Conservation (phyloP, 2,329 filamentous ascomycete genomes). For the Colletotrichum coccodes region DNA sequence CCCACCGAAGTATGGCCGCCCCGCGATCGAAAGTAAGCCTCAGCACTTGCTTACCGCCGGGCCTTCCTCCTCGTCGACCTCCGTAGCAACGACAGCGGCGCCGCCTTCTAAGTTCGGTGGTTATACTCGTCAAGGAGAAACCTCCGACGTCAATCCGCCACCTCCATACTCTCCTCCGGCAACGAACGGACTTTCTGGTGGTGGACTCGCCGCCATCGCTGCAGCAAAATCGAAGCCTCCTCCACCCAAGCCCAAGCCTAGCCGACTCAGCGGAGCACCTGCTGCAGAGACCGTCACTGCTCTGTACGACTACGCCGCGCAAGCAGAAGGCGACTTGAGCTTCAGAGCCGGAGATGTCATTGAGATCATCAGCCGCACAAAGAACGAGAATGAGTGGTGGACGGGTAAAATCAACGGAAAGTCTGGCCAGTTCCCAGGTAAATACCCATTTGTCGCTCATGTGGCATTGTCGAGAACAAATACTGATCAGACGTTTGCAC, state of each 20-base stretch:
- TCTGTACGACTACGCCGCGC: conserved; percentile 95
- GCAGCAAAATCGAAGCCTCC: conserved; percentile 74
- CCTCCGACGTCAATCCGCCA: conserved; percentile 66
- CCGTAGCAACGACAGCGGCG: conserved; percentile 30
- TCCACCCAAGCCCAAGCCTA: conserved; percentile 83
- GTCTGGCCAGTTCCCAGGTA: conserved; percentile 95
- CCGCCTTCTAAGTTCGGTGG: conserved; percentile 43
- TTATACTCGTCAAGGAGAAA: conserved; percentile 51
- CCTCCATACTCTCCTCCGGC: conserved; percentile 73
- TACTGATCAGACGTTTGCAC: conserved; percentile 37
- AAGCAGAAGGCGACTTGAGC: conserved; percentile 92
- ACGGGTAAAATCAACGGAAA: conserved; percentile 81
- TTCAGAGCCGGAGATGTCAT: conserved; percentile 91
- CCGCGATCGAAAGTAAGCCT: conserved; percentile 60
- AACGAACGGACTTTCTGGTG: conserved; percentile 43
- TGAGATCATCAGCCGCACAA: conserved; percentile 85
- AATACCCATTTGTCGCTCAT: background rate
- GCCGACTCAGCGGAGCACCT: conserved; percentile 72
- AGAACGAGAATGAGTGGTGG: conserved; percentile 98
- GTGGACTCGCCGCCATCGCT: conserved; percentile 57
- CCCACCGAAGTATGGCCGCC: conserved; percentile 68
- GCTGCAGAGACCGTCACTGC: conserved; percentile 85
- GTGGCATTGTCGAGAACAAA: background rate
- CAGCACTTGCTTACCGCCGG: conserved; percentile 64
- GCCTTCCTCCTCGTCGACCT: conserved; percentile 44